These are phyloP conservation scores for Diaporthe citri DNA, from an alignment of 2,329 filamentous ascomycete species.

Conservation along the genomic window DNA sequence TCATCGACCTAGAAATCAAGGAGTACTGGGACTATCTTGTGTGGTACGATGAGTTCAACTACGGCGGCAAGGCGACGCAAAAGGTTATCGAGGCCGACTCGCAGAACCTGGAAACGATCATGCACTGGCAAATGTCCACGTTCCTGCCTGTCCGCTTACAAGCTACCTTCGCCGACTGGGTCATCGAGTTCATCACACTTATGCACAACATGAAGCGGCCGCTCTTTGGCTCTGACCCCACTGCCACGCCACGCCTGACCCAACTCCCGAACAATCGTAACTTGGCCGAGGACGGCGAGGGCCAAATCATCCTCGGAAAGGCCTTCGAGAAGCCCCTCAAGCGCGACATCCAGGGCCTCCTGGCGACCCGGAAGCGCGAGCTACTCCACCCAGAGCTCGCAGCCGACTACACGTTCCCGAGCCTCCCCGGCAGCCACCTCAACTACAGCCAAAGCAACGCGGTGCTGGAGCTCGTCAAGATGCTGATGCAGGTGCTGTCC, in stretches of 20 bases:
- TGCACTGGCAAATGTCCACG: constrained; percentile 97
- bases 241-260: constrained; percentile 67
- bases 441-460: constrained; percentile 67
- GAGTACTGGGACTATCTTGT: constrained; percentile 99
- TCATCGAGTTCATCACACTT: constrained; percentile 92
- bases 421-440: constrained; percentile 79
- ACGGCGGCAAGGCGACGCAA: constrained; percentile 91
- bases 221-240: constrained; percentile 59
- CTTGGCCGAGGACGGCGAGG: constrained; percentile 70
- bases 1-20: constrained; percentile 95
- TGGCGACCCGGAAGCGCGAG: constrained; percentile 88
- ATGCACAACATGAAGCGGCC: constrained; percentile 91
- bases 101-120: constrained; percentile 88
- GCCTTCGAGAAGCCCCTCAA: constrained; percentile 90
- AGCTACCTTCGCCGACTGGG: constrained; percentile 89
- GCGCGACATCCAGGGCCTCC: constrained; percentile 85
- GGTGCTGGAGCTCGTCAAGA: constrained; percentile 90
- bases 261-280: constrained; percentile 69
- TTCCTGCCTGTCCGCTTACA: constrained; percentile 88
- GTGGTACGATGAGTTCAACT: constrained; percentile 99
- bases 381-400: constrained; percentile 90
- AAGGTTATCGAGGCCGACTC: constrained; percentile 80
- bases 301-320: constrained; percentile 79
- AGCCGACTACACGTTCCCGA: constrained; percentile 87
- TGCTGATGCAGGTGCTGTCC: constrained; percentile 90